Base-by-base conservation (phyloP, 352 stramenopile species). In the Hyaloperonospora brassicae region DNA sequence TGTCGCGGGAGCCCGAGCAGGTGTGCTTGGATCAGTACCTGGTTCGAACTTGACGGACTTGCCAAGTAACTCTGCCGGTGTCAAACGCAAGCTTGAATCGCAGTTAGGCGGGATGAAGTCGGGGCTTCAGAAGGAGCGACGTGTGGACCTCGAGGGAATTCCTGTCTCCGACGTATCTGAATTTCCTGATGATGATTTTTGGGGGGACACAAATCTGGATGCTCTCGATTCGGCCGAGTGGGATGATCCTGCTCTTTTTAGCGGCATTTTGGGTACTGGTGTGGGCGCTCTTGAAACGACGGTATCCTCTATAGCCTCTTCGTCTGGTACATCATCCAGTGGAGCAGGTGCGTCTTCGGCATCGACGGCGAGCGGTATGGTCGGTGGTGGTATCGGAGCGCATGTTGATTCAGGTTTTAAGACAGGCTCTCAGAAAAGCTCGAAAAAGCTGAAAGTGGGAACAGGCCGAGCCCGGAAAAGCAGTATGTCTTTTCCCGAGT, bases 101-200 rank as follows among this genome's bases (percentile, higher is more conserved):
- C 62, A 76, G 36, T 47, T 70, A 11, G 44, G 52, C 12, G 48
- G 47, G 25, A 50, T 65, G 23, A 66, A 84, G 35, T 64, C 63
- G 23, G 59, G 52, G 0, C 25, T 50, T 38, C 57, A 54, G 22
- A 87, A 93, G 48, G 77, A 89, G 46, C 78, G 86, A 39, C 76
- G 79, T 22, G 66, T 89, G 7, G 79, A 93, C 59, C 68, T 89
- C 12, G 80, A 89, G 46, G 82, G 79, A 1, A 87, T 90, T 40
- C 82, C 82, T 6, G 55, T 93, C 1, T 72, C 77, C 0, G 79
- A 90, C 24, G 65, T 78, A 35, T 77, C 75, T 0, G 81, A 87
- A 43, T 89, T 92, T 52, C 79, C 79, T 40, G 81, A 94, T 47
- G 84, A 94, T 47, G 81, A 92, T 51, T 94, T 94, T 44, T 94